Evolutionary conservation across 164 flowering plant species (phyloP).

Genomic region (Tinospora cordifolia): DNA sequence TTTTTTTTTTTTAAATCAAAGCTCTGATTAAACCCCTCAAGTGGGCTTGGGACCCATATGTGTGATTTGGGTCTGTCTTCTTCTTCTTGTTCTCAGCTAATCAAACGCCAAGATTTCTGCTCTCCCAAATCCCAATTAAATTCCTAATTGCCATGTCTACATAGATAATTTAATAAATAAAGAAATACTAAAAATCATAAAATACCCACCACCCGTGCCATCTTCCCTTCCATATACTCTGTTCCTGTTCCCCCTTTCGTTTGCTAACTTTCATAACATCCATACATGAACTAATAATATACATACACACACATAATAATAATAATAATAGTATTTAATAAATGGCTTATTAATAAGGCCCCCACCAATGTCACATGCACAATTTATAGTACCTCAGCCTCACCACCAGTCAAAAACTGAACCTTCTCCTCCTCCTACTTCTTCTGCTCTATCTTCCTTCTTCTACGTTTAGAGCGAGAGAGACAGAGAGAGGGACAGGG

Average conservation of each 20-base stretch:
- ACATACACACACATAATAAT: not conserved
- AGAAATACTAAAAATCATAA: not conserved
- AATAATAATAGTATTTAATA: not conserved
- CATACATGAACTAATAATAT: not conserved
- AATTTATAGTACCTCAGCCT: conserved; percentile 13
- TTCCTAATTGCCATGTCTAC: not conserved
- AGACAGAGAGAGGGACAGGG: too few relatives aligned
- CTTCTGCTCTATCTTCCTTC: conserved; percentile 7
- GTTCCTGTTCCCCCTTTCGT: not conserved
- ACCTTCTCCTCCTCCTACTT: not conserved
- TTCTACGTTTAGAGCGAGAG: too few relatives aligned
- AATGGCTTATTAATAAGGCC: not conserved
- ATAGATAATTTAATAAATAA: not conserved
- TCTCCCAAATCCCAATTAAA: not conserved
- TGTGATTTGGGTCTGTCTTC: not conserved
- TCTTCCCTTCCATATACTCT: not conserved
- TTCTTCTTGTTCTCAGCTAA: not conserved
- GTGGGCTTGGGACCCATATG: not conserved
- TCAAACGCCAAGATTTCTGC: not conserved
- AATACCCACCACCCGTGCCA: not conserved
- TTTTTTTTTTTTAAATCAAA: too few relatives aligned
- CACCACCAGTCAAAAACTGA: conserved; percentile 9
- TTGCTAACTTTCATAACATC: conserved; percentile 1
- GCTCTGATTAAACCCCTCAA: not conserved
- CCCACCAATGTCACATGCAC: conserved; percentile 28